These are phyloP conservation scores for Cladosporium sp. DNA, from an alignment of 2,329 filamentous ascomycete genomes.

Conservation along the genomic window DNA sequence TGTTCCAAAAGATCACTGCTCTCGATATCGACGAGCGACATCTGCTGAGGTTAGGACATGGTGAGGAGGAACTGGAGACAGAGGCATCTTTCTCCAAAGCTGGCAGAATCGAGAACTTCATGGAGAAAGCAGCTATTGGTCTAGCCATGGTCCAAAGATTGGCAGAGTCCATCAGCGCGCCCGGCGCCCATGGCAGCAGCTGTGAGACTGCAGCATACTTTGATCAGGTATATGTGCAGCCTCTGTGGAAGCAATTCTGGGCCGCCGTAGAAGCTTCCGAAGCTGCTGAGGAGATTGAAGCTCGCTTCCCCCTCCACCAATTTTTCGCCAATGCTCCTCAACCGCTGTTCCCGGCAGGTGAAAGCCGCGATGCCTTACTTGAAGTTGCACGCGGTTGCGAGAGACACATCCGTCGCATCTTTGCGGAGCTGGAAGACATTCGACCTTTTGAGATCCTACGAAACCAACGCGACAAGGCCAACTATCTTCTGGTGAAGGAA, in stretches of 20 bases:
- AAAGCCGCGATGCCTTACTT: conserved; percentile 61
- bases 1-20: conserved; percentile 96
- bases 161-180: conserved; percentile 76
- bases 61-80: conserved; percentile 87
- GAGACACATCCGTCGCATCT: conserved; percentile 82
- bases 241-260: conserved; percentile 82
- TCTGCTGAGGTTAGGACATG: conserved; percentile 84
- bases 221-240: conserved; percentile 83
- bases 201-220: conserved; percentile 98
- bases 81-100: conserved; percentile 89
- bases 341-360: conserved; percentile 69
- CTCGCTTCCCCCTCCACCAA: conserved; percentile 77
- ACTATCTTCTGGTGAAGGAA: conserved; percentile 91
- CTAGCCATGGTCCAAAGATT: conserved; percentile 81
- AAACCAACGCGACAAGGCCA: conserved; percentile 84
- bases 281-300: conserved; percentile 58
- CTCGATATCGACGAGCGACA: conserved; percentile 95
- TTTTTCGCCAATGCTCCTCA: conserved; percentile 88
- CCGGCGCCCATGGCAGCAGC: conserved; percentile 91
- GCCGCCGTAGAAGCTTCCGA: conserved; percentile 54
- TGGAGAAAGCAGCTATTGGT: conserved; percentile 77
- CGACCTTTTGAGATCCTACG: conserved; percentile 92
- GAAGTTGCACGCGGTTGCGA: conserved; percentile 83
- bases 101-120: conserved; percentile 89
- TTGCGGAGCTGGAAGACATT: conserved; percentile 86